Conservation (phyloP, 1,139 yeast species). For the Yamadazyma aaseri region DNA sequence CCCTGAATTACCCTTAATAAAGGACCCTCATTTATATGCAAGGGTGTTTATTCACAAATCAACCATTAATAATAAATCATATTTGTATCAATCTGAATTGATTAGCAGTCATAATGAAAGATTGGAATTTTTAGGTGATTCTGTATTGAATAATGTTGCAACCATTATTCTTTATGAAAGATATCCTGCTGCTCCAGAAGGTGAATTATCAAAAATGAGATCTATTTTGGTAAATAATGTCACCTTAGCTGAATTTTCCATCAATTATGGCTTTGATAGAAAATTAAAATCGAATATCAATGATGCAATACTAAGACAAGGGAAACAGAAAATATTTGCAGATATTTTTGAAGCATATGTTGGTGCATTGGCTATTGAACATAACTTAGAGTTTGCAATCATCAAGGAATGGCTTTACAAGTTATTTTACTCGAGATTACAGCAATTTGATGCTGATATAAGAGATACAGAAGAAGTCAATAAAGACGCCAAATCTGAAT, state of each 20-base stretch:
- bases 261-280: slow-evolving; percentile 66
- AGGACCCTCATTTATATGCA: slow-evolving; percentile 55
- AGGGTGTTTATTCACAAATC: slow-evolving; percentile 86
- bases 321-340: slow-evolving; percentile 59
- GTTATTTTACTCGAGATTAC: slow-evolving; percentile 40
- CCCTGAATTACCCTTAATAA: slow-evolving; percentile 72
- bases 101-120: slow-evolving; percentile 79
- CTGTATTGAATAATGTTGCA: slow-evolving; percentile 72
- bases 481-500: slow-evolving; percentile 68
- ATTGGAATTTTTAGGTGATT: slow-evolving; percentile 90
- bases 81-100: slow-evolving; percentile 55
- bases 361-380: slow-evolving; percentile 75
- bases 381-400: slow-evolving; percentile 41
- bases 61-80: slow-evolving; percentile 56
- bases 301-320: slow-evolving; percentile 31
- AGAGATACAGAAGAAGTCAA: slow-evolving; percentile 37
- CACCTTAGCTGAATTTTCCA: slow-evolving; percentile 69
- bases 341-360: slow-evolving; percentile 89
- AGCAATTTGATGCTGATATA: slow-evolving; percentile 26
- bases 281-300: slow-evolving; percentile 50
- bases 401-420: slow-evolving; percentile 61
- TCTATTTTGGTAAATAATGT: slow-evolving; percentile 73
- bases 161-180: slow-evolving; percentile 64
- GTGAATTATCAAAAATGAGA: slow-evolving; percentile 72
- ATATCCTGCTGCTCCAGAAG: slow-evolving; percentile 77